Conservation (phyloP, 805 yeast species). For the Kodamaea sagamina region DNA sequence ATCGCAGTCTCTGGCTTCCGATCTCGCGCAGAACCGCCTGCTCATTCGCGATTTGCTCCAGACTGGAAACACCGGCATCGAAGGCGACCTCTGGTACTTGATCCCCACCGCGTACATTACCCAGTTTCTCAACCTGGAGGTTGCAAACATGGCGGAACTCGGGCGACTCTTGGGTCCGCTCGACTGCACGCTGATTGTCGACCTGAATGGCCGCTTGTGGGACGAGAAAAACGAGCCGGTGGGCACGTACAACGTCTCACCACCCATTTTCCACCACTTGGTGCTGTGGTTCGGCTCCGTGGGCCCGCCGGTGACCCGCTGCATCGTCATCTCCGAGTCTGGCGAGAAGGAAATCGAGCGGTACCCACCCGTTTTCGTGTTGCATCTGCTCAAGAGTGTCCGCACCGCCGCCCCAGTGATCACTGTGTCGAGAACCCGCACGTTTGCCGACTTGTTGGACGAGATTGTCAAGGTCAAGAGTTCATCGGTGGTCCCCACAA, state of each 20-base stretch:
- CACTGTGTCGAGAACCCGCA: slow-evolving; percentile 33
- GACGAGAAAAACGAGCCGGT: slow-evolving; percentile 22
- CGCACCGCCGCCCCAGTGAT: slow-evolving; percentile 16
- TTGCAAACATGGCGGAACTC: slow-evolving; percentile 27
- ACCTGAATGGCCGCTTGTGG: slow-evolving; percentile 46
- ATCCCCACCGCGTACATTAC: slow-evolving; percentile 50
- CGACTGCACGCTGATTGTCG: slow-evolving; percentile 47
- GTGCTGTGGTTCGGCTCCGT: slow-evolving; percentile 56
- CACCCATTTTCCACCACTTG: slow-evolving; percentile 46
- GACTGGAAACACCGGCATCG: slow-evolving; percentile 25
- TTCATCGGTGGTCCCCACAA: background rate
- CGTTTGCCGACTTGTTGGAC: slow-evolving; percentile 36
- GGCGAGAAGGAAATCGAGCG: slow-evolving; percentile 36
- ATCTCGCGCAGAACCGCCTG: slow-evolving; percentile 17
- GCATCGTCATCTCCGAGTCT: slow-evolving; percentile 24
- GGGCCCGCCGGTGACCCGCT: slow-evolving; percentile 38
- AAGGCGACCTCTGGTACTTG: slow-evolving; percentile 52
- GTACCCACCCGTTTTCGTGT: slow-evolving; percentile 37
- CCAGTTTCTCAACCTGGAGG: slow-evolving; percentile 37
- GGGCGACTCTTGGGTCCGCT: slow-evolving; percentile 47
- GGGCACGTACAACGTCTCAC: slow-evolving; percentile 37
- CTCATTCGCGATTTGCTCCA: slow-evolving; percentile 23
- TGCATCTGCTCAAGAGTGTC: slow-evolving; percentile 34
- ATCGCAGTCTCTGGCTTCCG: slow-evolving; percentile 7
- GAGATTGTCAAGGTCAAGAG: slow-evolving; percentile 21